Percentiles rank a stretch among this genome's conserved stretches.
Conservation (phyloP, 768 basidiomycete genomes). For the Termitomyces sp. region DNA sequence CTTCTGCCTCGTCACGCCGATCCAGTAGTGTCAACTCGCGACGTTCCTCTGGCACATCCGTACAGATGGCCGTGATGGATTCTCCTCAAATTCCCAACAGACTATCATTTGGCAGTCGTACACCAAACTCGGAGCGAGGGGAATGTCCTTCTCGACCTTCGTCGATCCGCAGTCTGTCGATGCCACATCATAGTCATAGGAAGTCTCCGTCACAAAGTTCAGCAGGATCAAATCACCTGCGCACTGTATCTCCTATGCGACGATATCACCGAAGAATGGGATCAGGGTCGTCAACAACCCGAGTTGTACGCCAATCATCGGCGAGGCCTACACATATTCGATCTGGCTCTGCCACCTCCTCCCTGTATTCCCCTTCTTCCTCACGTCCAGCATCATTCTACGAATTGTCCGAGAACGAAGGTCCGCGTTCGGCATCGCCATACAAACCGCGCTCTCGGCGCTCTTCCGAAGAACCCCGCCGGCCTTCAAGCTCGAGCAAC, state of each 20-base stretch:
- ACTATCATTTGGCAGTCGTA: conserved; percentile 72
- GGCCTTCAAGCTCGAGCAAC: conserved; percentile 28
- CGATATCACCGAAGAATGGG: conserved; percentile 75
- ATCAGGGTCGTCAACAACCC: conserved; percentile 71
- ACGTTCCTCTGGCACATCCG: conserved; percentile 49
- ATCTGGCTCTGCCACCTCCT: conserved; percentile 74
- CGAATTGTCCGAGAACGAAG: conserved; percentile 67
- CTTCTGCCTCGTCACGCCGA: conserved; percentile 74
- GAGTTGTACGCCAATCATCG: conserved; percentile 60
- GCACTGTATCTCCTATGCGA: conserved; percentile 76
- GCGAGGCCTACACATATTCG: conserved; percentile 52
- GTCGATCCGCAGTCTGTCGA: conserved; percentile 75
- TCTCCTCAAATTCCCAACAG: conserved; percentile 60
- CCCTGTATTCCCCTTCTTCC: conserved; percentile 68
- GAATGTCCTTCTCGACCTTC: conserved; percentile 78
- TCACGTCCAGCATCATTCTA: conserved; percentile 77
- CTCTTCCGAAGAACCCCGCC: conserved; percentile 43
- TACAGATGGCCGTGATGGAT: conserved; percentile 50
- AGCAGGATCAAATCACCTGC: conserved; percentile 55
- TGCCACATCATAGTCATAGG: conserved; percentile 62
- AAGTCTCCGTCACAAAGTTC: conserved; percentile 80
- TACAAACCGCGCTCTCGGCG: conserved; percentile 45
- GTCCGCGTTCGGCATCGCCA: conserved; percentile 59
- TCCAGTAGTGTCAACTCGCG: conserved; percentile 91
- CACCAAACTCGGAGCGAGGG: conserved; percentile 83